Base-by-base conservation (phyloP, 306 rosid genomes). In the Lupinus albus region DNA sequence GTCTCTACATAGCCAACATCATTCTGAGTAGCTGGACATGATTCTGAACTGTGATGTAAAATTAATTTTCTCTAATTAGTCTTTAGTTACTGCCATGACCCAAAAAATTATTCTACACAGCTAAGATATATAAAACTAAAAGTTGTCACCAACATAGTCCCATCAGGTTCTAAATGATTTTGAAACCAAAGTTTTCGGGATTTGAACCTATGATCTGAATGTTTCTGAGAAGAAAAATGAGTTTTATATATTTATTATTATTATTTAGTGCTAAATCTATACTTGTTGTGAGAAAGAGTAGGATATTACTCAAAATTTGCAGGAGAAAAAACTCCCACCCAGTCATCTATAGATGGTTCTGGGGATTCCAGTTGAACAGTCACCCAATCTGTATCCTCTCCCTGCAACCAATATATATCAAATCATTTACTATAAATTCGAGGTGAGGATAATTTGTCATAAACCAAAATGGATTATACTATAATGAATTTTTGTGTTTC, bases 321-420 rank as follows among this genome's bases (percentile, higher is more conserved):
- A 6, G 91, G 91, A 77, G 91, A 86, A 47, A 86, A 86, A 44
- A 84, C 87, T 52, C 79, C 88, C 36, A 84, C 80, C 91, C 91
- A 86, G 39, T 86, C 91, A 59, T 79, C 70, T 0, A 1, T 33
- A 1, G 84, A 56, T 11, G 91, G 85, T 8, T 77, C 8, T 11
- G 81, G 72, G 42, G 76, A 38, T 18, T 54, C 33, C 8, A 86
- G 35, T 15, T 75, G 48, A 17, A 86, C 79, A 68, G 70, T 79
- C 28, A 86, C 87, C 88, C 82, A 79, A 48, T 56, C 17, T 0
- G 79, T 75, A 69, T 86, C 87, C 67, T 79, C 83, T 2, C 82
- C 88, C 87, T 84, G 79, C 75, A 47, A 64, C 45, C 74, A 25
- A 59, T 36, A 73, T 11, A 7, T 20, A 65, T 25, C 9, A 18